A percentile compares a stretch with the other conserved stretches of the same genome.
Conservation (phyloP, 345 rosid species). For the Ceriops tagal region DNA sequence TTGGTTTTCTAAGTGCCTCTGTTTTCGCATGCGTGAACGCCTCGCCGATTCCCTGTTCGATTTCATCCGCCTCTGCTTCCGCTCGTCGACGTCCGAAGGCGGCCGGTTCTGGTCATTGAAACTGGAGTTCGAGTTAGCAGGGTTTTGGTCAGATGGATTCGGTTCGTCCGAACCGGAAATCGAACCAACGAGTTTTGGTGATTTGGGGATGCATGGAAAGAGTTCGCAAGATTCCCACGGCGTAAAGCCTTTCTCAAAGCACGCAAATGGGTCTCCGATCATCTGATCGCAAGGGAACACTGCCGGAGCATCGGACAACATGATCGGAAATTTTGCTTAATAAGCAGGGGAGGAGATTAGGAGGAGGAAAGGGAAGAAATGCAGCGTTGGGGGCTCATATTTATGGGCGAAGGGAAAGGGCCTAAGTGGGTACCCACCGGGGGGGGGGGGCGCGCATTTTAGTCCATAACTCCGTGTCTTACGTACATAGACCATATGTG, state of each 20-base stretch:
- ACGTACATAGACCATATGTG: conserved; percentile 1
- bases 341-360: conserved; percentile 38
- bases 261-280: conserved; percentile 35
- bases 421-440: conserved; percentile 17
- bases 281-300: conserved; percentile 31
- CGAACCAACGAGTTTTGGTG: conserved; percentile 39
- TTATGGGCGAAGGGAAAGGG: conserved; percentile 37
- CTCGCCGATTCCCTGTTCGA: conserved; percentile 93
- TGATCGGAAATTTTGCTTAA: conserved; percentile 22
- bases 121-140: conserved; percentile 33
- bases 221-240: conserved; percentile 58
- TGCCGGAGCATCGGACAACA: conserved; percentile 56
- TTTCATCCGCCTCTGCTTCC: conserved; percentile 67
- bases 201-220: conserved; percentile 24
- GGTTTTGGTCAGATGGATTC: conserved; percentile 24
- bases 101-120: conserved; percentile 24
- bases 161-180: conserved; percentile 39
- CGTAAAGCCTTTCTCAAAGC: conserved; percentile 44
- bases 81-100: conserved; percentile 40
- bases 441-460: conserved; percentile 37
- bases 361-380: conserved; percentile 87
- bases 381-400: conserved; percentile 57
- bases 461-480: conserved; percentile 4
- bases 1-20: conserved; percentile 66
- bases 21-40: conserved; percentile 79